Evolutionary conservation across 176 grass and related monocot species (phyloP).

Genomic region (Hsuehochloa calcarea): DNA sequence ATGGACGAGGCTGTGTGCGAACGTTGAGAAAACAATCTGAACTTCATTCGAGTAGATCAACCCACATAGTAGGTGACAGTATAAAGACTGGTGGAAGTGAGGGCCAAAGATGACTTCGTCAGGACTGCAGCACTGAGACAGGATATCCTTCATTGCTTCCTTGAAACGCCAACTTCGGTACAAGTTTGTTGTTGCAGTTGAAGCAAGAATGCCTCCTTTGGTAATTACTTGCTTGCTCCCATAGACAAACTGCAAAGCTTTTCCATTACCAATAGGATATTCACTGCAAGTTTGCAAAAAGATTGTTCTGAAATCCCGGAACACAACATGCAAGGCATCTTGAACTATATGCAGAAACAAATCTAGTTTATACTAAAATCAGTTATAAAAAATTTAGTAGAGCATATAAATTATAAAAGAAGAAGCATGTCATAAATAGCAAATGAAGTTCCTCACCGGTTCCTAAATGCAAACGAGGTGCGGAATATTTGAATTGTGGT

Average conservation of each 20-base stretch:
- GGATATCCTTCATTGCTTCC: constrained; percentile 73
- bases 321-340: too few species aligned
- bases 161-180: constrained; percentile 63
- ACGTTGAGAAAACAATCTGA: constrained; percentile 65
- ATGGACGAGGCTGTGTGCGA: constrained; percentile 87
- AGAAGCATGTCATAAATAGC: background rate
- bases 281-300: constrained; percentile 49
- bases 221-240: constrained; percentile 77
- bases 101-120: constrained; percentile 81
- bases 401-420: background rate
- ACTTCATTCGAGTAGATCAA: constrained; percentile 80
- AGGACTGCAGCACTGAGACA: constrained; percentile 68
- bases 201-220: constrained; percentile 72
- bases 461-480: constrained; percentile 92
- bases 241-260: constrained; percentile 90
- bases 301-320: background rate
- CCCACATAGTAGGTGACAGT: constrained; percentile 94
- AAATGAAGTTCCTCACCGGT: constrained; percentile 48
- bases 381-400: background rate
- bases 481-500: constrained; percentile 76
- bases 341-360: background rate
- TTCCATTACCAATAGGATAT: constrained; percentile 78
- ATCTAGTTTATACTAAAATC: background rate
- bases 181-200: constrained; percentile 85
- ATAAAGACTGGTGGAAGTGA: constrained; percentile 79